phyloP scores from a whole-genome alignment of 768 basidiomycete species.

The Kwoniella sp. region DNA sequence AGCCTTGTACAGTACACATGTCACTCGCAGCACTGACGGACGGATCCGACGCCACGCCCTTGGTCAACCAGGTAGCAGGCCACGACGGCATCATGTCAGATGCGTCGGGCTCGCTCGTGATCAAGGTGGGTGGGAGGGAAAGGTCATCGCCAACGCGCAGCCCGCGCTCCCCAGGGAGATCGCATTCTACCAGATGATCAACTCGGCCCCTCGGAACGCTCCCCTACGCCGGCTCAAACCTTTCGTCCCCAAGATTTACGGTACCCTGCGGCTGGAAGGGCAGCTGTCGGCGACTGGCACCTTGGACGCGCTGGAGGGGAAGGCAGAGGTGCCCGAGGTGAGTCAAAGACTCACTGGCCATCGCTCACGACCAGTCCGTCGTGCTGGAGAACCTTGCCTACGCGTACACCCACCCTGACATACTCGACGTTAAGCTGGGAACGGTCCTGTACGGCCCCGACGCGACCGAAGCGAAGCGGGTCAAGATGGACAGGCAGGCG shows the following conservation, averaged over 20 bases:
- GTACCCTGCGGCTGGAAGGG: slow-evolving; percentile 71
- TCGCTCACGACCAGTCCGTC: slow-evolving; percentile 57
- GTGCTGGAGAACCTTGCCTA: slow-evolving; percentile 80
- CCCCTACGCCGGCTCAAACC: slow-evolving; percentile 41
- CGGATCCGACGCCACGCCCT: slow-evolving; percentile 23
- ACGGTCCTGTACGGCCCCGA: slow-evolving; percentile 71
- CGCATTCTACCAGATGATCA: slow-evolving; percentile 48
- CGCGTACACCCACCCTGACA: slow-evolving; percentile 71
- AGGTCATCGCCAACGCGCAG: neutral
- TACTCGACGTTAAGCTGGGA: slow-evolving; percentile 90
- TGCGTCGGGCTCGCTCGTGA: slow-evolving; percentile 43
- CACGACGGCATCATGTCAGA: slow-evolving; percentile 47
- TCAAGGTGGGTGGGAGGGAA: slow-evolving; percentile 41
- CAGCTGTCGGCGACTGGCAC: slow-evolving; percentile 49
- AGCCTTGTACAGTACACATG: too few relatives aligned
- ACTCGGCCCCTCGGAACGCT: slow-evolving; percentile 13
- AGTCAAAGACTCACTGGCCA: neutral
- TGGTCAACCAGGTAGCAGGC: slow-evolving; percentile 47
- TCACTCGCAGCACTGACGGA: too few relatives aligned
- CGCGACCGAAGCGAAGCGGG: slow-evolving; percentile 67
- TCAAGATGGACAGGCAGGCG: slow-evolving; percentile 70
- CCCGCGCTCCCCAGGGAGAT: slow-evolving; percentile 46
- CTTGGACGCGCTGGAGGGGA: slow-evolving; percentile 14
- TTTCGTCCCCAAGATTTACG: slow-evolving; percentile 72
- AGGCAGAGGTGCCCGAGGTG: slow-evolving; percentile 31